Conservation (phyloP, 345 rosid genomes). For the Brassica incana region DNA sequence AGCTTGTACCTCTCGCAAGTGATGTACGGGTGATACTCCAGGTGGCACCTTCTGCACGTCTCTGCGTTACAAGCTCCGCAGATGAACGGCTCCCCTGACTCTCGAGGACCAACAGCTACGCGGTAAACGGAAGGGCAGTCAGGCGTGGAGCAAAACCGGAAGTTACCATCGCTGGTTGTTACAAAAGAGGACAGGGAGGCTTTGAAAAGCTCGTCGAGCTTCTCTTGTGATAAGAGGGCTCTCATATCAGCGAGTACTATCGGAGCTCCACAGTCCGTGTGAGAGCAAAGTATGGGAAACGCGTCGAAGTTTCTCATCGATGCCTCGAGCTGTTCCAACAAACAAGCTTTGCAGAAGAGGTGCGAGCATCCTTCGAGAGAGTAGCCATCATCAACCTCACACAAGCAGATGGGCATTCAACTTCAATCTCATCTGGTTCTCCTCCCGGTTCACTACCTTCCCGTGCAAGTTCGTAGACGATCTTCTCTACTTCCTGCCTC, state of each 20-base stretch:
- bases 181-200: constrained; percentile 69
- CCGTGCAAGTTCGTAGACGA: constrained; percentile 52
- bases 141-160: constrained; percentile 83
- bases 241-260: constrained; percentile 61
- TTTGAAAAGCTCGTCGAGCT: constrained; percentile 75
- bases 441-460: constrained; percentile 28
- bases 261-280: constrained; percentile 48
- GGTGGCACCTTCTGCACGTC: constrained; percentile 74
- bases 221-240: constrained; percentile 59
- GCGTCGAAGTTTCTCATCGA: constrained; percentile 65
- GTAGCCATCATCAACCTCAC: constrained; percentile 77
- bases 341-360: constrained; percentile 66
- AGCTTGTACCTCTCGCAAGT: constrained; percentile 69
- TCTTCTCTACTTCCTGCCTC: constrained; percentile 63
- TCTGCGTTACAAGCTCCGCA: constrained; percentile 77
- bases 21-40: constrained; percentile 68
- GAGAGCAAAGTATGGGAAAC: constrained; percentile 64
- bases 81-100: constrained; percentile 48
- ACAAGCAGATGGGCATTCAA: constrained; percentile 73
- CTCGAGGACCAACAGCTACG: constrained; percentile 44
- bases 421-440: constrained; percentile 36
- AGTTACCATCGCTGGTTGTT: constrained; percentile 60
- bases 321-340: constrained; percentile 76
- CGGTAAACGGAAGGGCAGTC: constrained; percentile 81
- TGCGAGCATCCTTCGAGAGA: constrained; percentile 75